Evolutionary conservation across 129 eudicot genomes (phyloP).

Genomic region (Centella asiatica): DNA sequence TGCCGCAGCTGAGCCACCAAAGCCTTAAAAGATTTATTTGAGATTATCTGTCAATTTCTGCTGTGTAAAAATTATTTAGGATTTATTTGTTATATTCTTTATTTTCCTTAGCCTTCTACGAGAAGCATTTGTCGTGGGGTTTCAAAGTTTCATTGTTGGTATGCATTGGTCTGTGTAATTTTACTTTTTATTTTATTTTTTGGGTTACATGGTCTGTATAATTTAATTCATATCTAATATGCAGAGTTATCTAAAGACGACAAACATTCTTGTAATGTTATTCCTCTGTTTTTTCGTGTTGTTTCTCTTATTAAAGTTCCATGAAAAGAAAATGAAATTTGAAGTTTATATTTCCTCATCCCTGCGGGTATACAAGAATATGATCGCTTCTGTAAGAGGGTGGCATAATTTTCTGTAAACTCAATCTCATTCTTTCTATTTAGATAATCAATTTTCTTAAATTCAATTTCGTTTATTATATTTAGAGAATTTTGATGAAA

Average conservation of each 20-base stretch:
- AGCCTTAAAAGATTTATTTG: slow-evolving; percentile 31
- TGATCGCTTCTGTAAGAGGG: too few species aligned
- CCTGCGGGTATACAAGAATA: too few species aligned
- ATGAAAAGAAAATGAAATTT: slow-evolving; percentile 5
- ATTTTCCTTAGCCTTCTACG: slow-evolving; percentile 4
- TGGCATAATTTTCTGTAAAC: too few species aligned
- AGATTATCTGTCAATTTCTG: not conserved
- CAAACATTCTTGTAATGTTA: not conserved
- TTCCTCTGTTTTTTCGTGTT: not conserved
- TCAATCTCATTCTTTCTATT: too few species aligned
- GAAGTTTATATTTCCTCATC: not conserved
- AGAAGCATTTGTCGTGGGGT: not conserved
- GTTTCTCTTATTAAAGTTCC: too few species aligned
- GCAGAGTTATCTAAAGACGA: not conserved
- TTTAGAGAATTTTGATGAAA: too few species aligned
- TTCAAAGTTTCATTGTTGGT: not conserved
- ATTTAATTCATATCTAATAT: not conserved
- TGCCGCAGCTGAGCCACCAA: slow-evolving; percentile 45
- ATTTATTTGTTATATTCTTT: slow-evolving; percentile 62
- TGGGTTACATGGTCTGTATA: too few species aligned
- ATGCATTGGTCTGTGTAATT: not conserved
- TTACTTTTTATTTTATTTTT: too few species aligned
- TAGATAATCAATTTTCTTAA: too few species aligned
- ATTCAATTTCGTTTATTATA: too few species aligned
- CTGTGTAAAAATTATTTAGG: slow-evolving; percentile 17